Conservation (phyloP, 2,329 filamentous ascomycete species). For the Dactylellina sp. region DNA sequence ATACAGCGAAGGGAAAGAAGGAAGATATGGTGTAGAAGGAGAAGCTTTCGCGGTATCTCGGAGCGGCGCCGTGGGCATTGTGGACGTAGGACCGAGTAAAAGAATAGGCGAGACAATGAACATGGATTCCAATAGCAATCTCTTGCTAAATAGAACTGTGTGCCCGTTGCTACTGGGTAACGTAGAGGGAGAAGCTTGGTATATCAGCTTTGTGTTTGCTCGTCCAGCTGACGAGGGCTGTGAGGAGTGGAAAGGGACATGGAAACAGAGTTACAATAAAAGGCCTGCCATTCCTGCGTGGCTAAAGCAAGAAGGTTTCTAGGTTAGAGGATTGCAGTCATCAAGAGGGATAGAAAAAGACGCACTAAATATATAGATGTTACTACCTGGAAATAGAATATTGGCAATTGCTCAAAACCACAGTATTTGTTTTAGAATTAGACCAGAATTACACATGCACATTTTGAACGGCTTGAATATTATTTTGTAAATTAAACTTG, state of each 20-base stretch:
- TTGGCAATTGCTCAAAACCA: too few species aligned
- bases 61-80: constrained; percentile 68
- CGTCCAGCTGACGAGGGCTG: constrained; percentile 67
- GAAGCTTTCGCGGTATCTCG: constrained; percentile 66
- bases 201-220: constrained; percentile 78
- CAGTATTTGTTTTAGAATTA: too few species aligned
- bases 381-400: too few species aligned
- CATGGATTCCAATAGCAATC: constrained; percentile 82
- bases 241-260: constrained; percentile 22
- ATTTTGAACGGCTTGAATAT: too few species aligned
- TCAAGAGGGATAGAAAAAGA: neutral
- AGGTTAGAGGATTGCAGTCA: neutral
- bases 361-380: too few species aligned
- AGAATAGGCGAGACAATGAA: constrained; percentile 76
- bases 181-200: constrained; percentile 72
- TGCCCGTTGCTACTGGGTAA: constrained; percentile 77
- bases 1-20: constrained; percentile 64
- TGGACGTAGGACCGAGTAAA: constrained; percentile 62
- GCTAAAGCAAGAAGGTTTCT: constrained; percentile 15
- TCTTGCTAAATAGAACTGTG: constrained; percentile 77
- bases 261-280: constrained; percentile 17
- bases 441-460: too few species aligned
- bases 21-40: constrained; percentile 62
- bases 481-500: too few species aligned
- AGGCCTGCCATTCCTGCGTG: constrained; percentile 17